Evolutionary conservation across 108 stramenopile genomes (phyloP), one percentile per base, ranked within the genome.

Genomic region (Hondaea fermentalgiana): DNA sequence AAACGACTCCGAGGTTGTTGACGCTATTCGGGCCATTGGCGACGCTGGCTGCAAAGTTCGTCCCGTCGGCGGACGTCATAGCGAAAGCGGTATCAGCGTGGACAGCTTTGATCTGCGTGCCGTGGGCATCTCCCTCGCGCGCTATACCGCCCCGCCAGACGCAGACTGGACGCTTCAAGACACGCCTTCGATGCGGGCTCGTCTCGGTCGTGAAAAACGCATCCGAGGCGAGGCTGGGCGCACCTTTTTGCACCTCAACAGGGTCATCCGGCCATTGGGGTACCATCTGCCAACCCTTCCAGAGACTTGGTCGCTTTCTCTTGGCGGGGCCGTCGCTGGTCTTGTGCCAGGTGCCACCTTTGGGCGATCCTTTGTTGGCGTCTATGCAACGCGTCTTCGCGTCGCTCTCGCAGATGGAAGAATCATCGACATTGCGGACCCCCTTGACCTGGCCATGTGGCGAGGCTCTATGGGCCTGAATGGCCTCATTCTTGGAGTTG

Each of bases 401-500:
- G 76, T 83, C 25, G 76, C 76, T 8, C 76, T 83, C 51, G 76
- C 49, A 17, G 76, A 83, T 35, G 76, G 76, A 17, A 47, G 76
- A 12, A 83, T 83, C 3, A 83, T 3, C 10, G 76, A 83, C 14
- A 83, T 83, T 23, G 45, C 76, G 3, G 76, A 83, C 19, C 49
- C 76, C 12, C 45, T 83, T 12, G 76, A 83, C 51, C 51, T 83
- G 51, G 76, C 76, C 51, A 83, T 83, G 76, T 83, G 76, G 76
- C 45, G 76, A 35, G 51, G 51, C 12, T 53, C 49, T 83, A 83
- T 83, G 76, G 76, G 76, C n/a, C 76, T 83, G 19, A 55, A 53
- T 35, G 76, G 76, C 8, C 76, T 83, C 6, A 53, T 83, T n/a
- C 25, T 83, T 12, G 51, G 76, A 1, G 51, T 83, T 6, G 76